phyloP scores from a whole-genome alignment of 2,329 filamentous ascomycete species.

The Pezicula carpinea region DNA sequence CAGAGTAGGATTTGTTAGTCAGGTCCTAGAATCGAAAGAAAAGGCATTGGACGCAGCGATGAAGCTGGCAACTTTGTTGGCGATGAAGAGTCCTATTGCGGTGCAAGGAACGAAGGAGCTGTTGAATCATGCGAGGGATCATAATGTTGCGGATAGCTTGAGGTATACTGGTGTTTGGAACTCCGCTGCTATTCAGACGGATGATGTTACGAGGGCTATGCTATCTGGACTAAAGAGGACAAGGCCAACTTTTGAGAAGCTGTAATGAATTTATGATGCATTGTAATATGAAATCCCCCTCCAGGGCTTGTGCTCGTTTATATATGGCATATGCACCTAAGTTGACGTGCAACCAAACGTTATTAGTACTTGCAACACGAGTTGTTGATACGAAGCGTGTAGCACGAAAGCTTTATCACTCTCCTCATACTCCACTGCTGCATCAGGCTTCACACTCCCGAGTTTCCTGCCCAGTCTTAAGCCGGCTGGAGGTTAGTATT shows the following conservation, averaged over 20 bases:
- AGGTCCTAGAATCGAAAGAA: slow-evolving; percentile 58
- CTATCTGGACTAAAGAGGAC: slow-evolving; percentile 72
- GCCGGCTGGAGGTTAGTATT: no score
- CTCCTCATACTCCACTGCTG: no score
- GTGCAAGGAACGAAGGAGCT: slow-evolving; percentile 85
- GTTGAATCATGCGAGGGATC: slow-evolving; percentile 75
- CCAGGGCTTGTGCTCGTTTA: no score
- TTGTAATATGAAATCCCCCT: no score
- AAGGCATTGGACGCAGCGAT: slow-evolving; percentile 59
- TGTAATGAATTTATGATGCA: slow-evolving; percentile 41
- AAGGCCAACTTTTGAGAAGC: slow-evolving; percentile 78
- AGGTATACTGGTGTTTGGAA: slow-evolving; percentile 89
- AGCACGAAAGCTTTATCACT: no score
- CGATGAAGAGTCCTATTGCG: slow-evolving; percentile 80
- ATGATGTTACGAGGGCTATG: slow-evolving; percentile 71
- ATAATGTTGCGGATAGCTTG: slow-evolving; percentile 71
- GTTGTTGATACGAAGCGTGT: no score
- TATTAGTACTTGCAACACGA: no score
- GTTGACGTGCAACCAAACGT: no score
- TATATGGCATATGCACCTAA: no score
- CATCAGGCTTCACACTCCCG: no score
- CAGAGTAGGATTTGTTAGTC: slow-evolving; percentile 64
- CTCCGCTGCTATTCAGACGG: slow-evolving; percentile 72
- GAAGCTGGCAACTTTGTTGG: slow-evolving; percentile 60
- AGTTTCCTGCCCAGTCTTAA: no score